phyloP scores from a whole-genome alignment of 768 basidiomycete genomes.

The Leccinum variicolor region DNA sequence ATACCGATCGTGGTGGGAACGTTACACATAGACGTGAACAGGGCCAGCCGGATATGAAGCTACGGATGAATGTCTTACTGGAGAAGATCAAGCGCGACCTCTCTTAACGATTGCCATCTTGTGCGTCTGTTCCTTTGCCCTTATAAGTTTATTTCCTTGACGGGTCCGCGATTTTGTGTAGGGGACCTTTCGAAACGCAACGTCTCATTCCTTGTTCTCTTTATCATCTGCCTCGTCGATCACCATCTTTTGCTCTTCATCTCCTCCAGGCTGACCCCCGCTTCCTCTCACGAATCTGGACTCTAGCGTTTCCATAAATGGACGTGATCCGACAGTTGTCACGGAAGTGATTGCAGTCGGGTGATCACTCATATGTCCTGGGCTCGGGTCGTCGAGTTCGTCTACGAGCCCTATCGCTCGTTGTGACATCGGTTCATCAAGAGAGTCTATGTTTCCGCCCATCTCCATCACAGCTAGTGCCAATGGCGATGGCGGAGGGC shows the following conservation, averaged over 20 bases:
- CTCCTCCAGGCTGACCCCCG: slow-evolving; percentile 25
- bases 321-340: slow-evolving; percentile 46
- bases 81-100: slow-evolving; percentile 76
- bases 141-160: not conserved
- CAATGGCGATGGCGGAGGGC: slow-evolving; percentile 75
- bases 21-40: slow-evolving; percentile 24
- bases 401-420: slow-evolving; percentile 76
- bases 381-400: slow-evolving; percentile 79
- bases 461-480: slow-evolving; percentile 41
- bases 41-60: slow-evolving; percentile 74
- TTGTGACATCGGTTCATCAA: slow-evolving; percentile 35
- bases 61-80: slow-evolving; percentile 83
- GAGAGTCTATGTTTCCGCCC: slow-evolving; percentile 32
- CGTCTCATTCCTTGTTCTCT: slow-evolving; percentile 48
- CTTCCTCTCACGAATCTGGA: slow-evolving; percentile 60
- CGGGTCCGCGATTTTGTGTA: not conserved
- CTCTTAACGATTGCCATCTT: slow-evolving; percentile 26
- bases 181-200: not conserved
- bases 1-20: slow-evolving; percentile 27
- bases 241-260: slow-evolving; percentile 37
- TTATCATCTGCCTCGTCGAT: slow-evolving; percentile 45
- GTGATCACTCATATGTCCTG: slow-evolving; percentile 81
- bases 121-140: slow-evolving; percentile 1
- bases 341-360: slow-evolving; percentile 67
- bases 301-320: slow-evolving; percentile 56